Conservation (phyloP, 176 grass and related monocot genomes). For the Thalia dealbata region DNA sequence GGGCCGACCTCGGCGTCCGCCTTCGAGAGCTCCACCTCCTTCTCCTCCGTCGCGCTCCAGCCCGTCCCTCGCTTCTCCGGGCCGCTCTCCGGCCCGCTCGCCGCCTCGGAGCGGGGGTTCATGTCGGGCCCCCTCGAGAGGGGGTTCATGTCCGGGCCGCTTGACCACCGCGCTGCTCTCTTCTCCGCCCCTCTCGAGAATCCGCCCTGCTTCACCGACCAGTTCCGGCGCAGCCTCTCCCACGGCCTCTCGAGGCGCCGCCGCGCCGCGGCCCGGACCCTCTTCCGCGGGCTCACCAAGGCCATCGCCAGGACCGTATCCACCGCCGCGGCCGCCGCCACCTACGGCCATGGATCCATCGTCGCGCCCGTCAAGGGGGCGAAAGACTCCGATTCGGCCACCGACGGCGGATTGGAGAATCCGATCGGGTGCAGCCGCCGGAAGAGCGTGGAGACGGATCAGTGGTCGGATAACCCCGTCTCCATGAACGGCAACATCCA, state of each 20-base stretch:
- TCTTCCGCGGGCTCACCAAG: conserved; percentile 6
- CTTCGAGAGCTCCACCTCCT: conserved; percentile 82
- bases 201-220: not conserved
- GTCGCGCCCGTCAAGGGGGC: not conserved
- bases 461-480: not conserved
- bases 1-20: conserved; percentile 28
- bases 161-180: conserved; percentile 31
- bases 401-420: not conserved
- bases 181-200: conserved; percentile 14
- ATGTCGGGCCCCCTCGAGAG: conserved; percentile 56
- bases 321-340: not conserved
- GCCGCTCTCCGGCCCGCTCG: conserved; percentile 36
- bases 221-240: conserved; percentile 6
- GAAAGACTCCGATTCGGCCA: not conserved
- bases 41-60: conserved; percentile 68
- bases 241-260: not conserved
- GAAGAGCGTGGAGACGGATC: not conserved
- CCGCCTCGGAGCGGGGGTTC: conserved; percentile 28
- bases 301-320: conserved; percentile 12
- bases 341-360: not conserved
- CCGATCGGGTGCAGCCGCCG: not conserved
- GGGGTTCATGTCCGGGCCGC: conserved; percentile 56
- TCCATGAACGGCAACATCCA: conserved; percentile 1
- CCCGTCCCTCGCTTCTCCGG: conserved; percentile 48
- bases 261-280: not conserved